These are phyloP conservation scores for Metschnikowia gelsemii DNA, from an alignment of 805 yeast genomes.

Conservation along the genomic window DNA sequence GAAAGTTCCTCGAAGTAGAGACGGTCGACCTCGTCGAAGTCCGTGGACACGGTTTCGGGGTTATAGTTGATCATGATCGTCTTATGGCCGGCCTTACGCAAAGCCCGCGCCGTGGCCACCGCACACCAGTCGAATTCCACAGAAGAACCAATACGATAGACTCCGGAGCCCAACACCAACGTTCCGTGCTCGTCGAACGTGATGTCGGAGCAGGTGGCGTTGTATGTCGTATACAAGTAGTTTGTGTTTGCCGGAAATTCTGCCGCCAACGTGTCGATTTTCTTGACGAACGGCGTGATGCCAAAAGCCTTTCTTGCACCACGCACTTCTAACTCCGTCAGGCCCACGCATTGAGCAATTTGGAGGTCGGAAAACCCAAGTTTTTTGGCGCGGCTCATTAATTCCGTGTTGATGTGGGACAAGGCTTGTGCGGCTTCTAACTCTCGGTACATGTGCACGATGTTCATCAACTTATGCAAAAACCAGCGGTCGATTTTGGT, in stretches of 20 bases:
- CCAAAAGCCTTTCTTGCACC: constrained; percentile 75
- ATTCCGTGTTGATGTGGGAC: constrained; percentile 60
- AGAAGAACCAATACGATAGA: constrained; percentile 96
- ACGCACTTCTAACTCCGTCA: constrained; percentile 80
- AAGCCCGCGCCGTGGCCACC: constrained; percentile 91
- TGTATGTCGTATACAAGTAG: constrained; percentile 93
- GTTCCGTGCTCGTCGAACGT: constrained; percentile 87
- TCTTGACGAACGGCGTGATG: constrained; percentile 89
- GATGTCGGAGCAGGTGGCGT: constrained; percentile 83
- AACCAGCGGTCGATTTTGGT: constrained; percentile 96
- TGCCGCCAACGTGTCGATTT: constrained; percentile 96
- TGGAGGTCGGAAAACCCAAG: constrained; percentile 95
- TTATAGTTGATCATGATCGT: constrained; percentile 97
- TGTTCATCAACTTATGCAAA: constrained; percentile 86
- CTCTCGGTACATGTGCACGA: constrained; percentile 84
- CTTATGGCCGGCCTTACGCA: constrained; percentile 81
- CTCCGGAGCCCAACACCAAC: constrained; percentile 97
- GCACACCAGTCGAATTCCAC: constrained; percentile 99
- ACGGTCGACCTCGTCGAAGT: constrained; percentile 97
- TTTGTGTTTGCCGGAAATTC: constrained; percentile 98
- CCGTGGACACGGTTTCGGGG: constrained; percentile 98
- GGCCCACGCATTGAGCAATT: constrained; percentile 73
- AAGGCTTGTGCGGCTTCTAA: constrained; percentile 61
- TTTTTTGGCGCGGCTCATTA: constrained; percentile 78
- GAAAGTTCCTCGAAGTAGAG: constrained; percentile 94